phyloP scores from a whole-genome alignment of 176 grass and related monocot species.

The Rhipidocladum racemiflorum region DNA sequence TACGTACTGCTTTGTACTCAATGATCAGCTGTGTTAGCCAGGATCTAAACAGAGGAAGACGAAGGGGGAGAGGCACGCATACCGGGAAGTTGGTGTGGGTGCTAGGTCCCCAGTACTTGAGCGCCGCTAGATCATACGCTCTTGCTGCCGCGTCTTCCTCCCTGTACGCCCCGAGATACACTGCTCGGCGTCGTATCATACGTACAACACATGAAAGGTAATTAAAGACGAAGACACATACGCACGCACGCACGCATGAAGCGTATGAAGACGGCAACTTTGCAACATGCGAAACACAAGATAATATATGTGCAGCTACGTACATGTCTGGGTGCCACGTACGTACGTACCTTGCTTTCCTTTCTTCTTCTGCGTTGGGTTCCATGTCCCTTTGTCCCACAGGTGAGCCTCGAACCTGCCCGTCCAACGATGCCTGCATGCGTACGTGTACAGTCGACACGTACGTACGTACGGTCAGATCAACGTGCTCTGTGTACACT shows the following conservation, averaged over 20 bases:
- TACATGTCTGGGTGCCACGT: too few species aligned
- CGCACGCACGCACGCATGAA: too few species aligned
- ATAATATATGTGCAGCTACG: too few species aligned
- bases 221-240: too few species aligned
- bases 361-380: slow-evolving; percentile 72
- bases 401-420: slow-evolving; percentile 70
- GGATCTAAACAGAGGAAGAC: background rate
- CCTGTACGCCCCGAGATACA: slow-evolving; percentile 66
- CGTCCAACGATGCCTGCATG: slow-evolving; percentile 62
- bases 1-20: too few species aligned
- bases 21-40: background rate
- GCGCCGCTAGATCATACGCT: slow-evolving; percentile 65
- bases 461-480: too few species aligned
- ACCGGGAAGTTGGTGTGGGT: slow-evolving; percentile 70
- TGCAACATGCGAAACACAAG: too few species aligned
- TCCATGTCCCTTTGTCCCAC: slow-evolving; percentile 76
- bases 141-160: slow-evolving; percentile 72
- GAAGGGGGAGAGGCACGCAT: background rate
- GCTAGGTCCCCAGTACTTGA: slow-evolving; percentile 71
- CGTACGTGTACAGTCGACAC: background rate
- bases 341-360: slow-evolving; percentile 55
- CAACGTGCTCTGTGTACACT: background rate
- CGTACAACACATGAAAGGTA: background rate
- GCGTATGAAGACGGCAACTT: too few species aligned
- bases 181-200: background rate